phyloP scores from a whole-genome alignment of 148 eudicot genomes.

The Arctostaphylos glauca region DNA sequence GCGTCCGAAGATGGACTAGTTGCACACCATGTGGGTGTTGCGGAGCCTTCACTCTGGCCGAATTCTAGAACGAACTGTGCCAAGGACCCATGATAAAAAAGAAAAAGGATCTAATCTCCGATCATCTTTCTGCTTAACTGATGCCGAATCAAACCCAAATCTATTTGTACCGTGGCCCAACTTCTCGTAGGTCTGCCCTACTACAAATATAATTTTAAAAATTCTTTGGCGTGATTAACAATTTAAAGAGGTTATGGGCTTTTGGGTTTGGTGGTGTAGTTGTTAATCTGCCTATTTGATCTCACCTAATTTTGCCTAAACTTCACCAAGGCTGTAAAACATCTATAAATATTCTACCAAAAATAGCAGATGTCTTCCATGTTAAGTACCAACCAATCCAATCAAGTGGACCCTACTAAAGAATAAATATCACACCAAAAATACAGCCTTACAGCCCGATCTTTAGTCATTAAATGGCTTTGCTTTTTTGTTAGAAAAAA shows the following conservation, averaged over 20 bases:
- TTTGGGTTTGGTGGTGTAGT: neutral
- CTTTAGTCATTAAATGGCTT: neutral
- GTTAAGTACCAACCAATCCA: neutral
- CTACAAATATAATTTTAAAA: neutral
- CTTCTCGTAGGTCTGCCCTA: no score
- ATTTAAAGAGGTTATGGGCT: neutral
- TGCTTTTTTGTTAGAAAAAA: neutral
- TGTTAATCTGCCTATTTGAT: constrained; percentile 16
- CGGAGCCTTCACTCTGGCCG: no score
- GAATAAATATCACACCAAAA: constrained; percentile 11
- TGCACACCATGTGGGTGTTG: no score
- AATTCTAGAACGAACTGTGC: no score
- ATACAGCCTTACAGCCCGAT: neutral
- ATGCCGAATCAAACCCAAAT: no score
- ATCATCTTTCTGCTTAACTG: no score
- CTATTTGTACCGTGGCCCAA: no score
- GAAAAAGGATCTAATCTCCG: no score
- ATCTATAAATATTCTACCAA: neutral
- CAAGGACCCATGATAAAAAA: no score
- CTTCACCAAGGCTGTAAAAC: neutral
- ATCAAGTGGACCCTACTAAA: neutral
- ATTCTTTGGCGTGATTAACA: neutral
- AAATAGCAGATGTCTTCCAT: neutral
- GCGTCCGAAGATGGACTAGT: no score
- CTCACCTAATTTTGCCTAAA: constrained; percentile 17